Conservation (phyloP, 1,139 yeast genomes). For the Tardiomyces depauwii region DNA sequence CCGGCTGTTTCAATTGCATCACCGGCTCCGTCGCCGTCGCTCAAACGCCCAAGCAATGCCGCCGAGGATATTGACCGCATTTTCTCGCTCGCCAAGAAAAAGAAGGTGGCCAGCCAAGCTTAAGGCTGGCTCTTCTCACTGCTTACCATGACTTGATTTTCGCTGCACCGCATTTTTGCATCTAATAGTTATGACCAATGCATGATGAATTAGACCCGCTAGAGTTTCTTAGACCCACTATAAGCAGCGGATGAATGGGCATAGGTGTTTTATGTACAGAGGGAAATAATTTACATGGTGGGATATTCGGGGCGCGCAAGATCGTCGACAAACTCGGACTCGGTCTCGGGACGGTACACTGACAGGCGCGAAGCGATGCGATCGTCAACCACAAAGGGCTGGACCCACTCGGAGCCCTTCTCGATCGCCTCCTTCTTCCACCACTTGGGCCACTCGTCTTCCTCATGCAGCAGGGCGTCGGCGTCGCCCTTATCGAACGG, state of each 20-base stretch:
- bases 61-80: conserved; percentile 1
- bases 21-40: neutral
- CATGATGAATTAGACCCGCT: neutral
- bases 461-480: conserved; percentile 54
- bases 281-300: neutral
- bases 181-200: neutral
- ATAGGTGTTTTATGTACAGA: neutral
- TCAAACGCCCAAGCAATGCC: neutral
- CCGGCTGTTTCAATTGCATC: too few species aligned
- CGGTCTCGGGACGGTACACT: conserved; percentile 32
- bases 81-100: too few species aligned
- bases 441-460: conserved; percentile 77
- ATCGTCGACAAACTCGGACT: neutral
- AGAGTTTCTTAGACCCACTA: neutral
- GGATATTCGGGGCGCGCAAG: neutral
- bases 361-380: conserved; percentile 47
- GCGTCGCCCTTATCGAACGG: conserved; percentile 47
- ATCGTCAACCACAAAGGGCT: conserved; percentile 59
- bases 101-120: too few species aligned
- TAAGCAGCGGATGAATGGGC: neutral
- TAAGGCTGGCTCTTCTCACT: conserved; percentile 1
- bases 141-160: conserved; percentile 14
- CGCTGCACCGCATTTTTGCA: neutral
- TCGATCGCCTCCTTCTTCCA: conserved; percentile 71
- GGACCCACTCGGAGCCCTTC: conserved; percentile 80